Percentiles rank a stretch among this genome's conserved stretches.
phyloP scores from a whole-genome alignment of 106 monocot genomes.

The Platanthera zijinensis region DNA sequence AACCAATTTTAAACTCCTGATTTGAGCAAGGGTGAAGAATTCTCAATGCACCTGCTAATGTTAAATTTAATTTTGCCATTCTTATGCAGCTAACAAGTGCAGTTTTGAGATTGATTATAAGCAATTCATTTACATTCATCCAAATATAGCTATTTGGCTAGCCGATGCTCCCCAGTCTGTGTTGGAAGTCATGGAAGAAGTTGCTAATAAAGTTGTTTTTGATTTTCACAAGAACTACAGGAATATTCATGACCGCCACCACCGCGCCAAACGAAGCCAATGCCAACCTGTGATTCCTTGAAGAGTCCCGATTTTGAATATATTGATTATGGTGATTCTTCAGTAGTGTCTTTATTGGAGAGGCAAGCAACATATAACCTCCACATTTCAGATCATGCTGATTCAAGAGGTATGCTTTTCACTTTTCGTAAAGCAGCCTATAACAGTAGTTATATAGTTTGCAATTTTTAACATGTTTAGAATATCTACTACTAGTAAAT shows the following conservation, averaged over 20 bases:
- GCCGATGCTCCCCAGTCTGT: slow-evolving; percentile 99
- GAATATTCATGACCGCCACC: slow-evolving; percentile 92
- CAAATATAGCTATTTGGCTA: slow-evolving; percentile 98
- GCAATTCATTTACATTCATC: slow-evolving; percentile 85
- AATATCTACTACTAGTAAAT: too few relatives aligned
- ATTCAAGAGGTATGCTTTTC: too few relatives aligned
- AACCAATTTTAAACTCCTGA: background rate
- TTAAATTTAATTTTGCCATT: background rate
- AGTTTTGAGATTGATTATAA: slow-evolving; percentile 99
- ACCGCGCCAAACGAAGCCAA: too few relatives aligned
- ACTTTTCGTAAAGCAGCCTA: too few relatives aligned
- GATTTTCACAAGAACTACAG: slow-evolving; percentile 83
- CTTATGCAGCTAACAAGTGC: slow-evolving; percentile 82
- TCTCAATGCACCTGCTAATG: background rate
- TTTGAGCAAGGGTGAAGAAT: background rate
- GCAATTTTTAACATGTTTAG: too few relatives aligned
- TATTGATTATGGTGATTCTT: too few relatives aligned
- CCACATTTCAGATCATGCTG: too few relatives aligned
- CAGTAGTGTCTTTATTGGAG: too few relatives aligned
- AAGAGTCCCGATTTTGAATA: too few relatives aligned
- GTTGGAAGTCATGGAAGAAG: slow-evolving; percentile 99
- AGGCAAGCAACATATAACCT: too few relatives aligned
- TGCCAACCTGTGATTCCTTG: too few relatives aligned
- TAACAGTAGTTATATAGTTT: too few relatives aligned
- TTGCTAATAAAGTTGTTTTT: slow-evolving; percentile 85